Percentiles rank a stretch among this genome's conserved stretches.
Evolutionary conservation across 2,329 filamentous ascomycete species (phyloP).

Genomic region (Daldinia sp.): DNA sequence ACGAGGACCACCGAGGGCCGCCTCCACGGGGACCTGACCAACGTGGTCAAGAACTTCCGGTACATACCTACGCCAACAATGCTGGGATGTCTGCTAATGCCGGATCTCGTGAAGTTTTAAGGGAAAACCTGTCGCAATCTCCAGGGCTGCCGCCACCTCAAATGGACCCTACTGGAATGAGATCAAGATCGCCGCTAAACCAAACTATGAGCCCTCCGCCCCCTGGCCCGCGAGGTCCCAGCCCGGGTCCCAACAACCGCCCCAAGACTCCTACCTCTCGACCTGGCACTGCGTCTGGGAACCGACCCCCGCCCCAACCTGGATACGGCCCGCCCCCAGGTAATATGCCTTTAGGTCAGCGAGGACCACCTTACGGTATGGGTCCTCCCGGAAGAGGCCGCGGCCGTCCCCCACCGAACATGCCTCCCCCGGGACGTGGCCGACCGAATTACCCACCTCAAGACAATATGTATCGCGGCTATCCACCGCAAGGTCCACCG

Average conservation of each 20-base stretch:
- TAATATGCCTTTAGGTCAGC: slow-evolving; percentile 44
- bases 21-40: slow-evolving; percentile 47
- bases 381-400: slow-evolving; percentile 39
- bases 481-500: slow-evolving; percentile 28
- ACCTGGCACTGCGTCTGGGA: slow-evolving; percentile 43
- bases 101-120: slow-evolving; percentile 63
- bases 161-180: slow-evolving; percentile 51
- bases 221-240: slow-evolving; percentile 47
- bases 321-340: slow-evolving; percentile 39
- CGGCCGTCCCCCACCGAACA: slow-evolving; percentile 43
- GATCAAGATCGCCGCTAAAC: slow-evolving; percentile 57
- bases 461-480: slow-evolving; percentile 41
- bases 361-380: slow-evolving; percentile 46
- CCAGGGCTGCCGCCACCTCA: slow-evolving; percentile 53
- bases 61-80: slow-evolving; percentile 60
- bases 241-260: slow-evolving; percentile 46
- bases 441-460: slow-evolving; percentile 41
- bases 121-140: slow-evolving; percentile 48
- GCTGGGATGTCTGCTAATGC: slow-evolving; percentile 63
- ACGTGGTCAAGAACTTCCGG: slow-evolving; percentile 56
- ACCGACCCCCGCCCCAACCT: slow-evolving; percentile 39
- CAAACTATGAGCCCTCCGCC: slow-evolving; percentile 43
- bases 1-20: slow-evolving; percentile 47
- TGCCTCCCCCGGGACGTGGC: slow-evolving; percentile 43
- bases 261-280: slow-evolving; percentile 44